Percentiles rank a stretch among this genome's conserved stretches.
Evolutionary conservation across 306 rosid genomes (phyloP).

Genomic region (Cucumis melo): DNA sequence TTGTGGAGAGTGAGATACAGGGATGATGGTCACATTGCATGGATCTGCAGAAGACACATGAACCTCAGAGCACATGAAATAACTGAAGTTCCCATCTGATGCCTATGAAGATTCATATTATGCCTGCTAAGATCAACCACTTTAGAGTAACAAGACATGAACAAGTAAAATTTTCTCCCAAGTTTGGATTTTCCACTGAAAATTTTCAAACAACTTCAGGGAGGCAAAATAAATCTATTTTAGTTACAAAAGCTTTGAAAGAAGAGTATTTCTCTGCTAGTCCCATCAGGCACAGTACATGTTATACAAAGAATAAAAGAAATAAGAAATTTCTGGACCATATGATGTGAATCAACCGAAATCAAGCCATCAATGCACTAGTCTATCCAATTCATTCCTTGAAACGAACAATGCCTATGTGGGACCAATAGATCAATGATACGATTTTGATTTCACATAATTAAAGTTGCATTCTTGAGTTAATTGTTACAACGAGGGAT

Average conservation of each 20-base stretch:
- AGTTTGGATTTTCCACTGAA: not conserved
- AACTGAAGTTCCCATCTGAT: conserved; percentile 64
- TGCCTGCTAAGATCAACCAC: not conserved
- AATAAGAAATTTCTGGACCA: not conserved
- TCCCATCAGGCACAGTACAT: not conserved
- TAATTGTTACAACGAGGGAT: conserved; percentile 14
- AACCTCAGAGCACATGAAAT: conserved; percentile 68
- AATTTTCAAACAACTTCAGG: not conserved
- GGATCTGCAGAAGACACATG: conserved; percentile 91
- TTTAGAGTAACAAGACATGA: not conserved
- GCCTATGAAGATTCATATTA: not conserved
- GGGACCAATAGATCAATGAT: conserved; percentile 30
- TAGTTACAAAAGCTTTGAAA: not conserved
- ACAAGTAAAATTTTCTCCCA: not conserved
- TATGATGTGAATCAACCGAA: not conserved
- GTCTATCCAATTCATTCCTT: not conserved
- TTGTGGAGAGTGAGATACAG: conserved; percentile 81
- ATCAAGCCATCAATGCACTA: not conserved
- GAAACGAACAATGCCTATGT: conserved; percentile 24
- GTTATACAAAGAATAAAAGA: not conserved
- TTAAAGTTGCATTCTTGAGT: conserved; percentile 8
- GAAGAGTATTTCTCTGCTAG: not conserved
- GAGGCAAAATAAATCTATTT: not conserved
- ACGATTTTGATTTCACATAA: conserved; percentile 25
- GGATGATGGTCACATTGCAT: conserved; percentile 73